A percentile compares a stretch with the other conserved stretches of the same genome.
Conservation (phyloP, 2,329 filamentous ascomycete genomes). For the Diplodia intermedia region DNA sequence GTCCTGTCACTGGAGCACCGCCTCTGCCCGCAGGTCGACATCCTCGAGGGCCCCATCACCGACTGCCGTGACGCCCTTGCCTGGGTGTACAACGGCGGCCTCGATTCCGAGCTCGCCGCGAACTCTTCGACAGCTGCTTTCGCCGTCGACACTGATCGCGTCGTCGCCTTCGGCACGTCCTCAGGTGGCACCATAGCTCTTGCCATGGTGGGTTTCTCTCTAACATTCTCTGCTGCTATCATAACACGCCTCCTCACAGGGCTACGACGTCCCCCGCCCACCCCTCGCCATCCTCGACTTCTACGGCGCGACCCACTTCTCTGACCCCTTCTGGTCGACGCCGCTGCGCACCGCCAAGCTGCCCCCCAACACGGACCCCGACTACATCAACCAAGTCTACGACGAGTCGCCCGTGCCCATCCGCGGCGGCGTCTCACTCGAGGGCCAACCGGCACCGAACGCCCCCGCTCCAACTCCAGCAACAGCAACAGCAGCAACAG, state of each 20-base stretch:
- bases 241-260: neutral
- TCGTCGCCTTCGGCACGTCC: slow-evolving; percentile 50
- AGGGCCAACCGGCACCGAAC: slow-evolving; percentile 43
- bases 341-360: slow-evolving; percentile 42
- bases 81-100: slow-evolving; percentile 45
- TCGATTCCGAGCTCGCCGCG: slow-evolving; percentile 38
- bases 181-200: slow-evolving; percentile 49
- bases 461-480: too few species aligned
- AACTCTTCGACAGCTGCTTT: slow-evolving; percentile 24
- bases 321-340: slow-evolving; percentile 48
- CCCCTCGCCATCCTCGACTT: slow-evolving; percentile 52
- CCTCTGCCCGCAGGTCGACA: slow-evolving; percentile 45
- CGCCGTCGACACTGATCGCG: slow-evolving; percentile 40
- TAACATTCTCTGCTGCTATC: neutral
- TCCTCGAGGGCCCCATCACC: slow-evolving; percentile 44
- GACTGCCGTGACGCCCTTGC: slow-evolving; percentile 48
- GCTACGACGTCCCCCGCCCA: slow-evolving; percentile 40
- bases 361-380: slow-evolving; percentile 34
- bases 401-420: slow-evolving; percentile 48
- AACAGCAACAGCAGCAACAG: neutral
- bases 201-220: slow-evolving; percentile 52
- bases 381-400: slow-evolving; percentile 49
- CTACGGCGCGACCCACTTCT: slow-evolving; percentile 50
- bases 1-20: slow-evolving; percentile 37
- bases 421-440: slow-evolving; percentile 50